A percentile compares a stretch with the other conserved stretches of the same genome.
Evolutionary conservation across 108 stramenopile species (phyloP).

Genomic region (Nitzschia putrida): DNA sequence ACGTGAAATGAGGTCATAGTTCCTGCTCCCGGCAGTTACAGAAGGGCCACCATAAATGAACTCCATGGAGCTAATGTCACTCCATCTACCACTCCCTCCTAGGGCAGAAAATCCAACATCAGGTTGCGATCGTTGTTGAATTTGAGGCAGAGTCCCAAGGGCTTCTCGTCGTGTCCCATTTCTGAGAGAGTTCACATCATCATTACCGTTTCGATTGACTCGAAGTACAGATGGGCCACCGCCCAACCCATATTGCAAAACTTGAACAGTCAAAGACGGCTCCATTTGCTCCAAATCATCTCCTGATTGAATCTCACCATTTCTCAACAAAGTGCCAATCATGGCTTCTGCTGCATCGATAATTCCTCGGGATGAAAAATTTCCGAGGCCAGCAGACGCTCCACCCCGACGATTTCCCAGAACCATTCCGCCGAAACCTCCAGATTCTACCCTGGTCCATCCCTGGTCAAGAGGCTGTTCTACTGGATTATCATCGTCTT

Average conservation of each 20-base stretch:
- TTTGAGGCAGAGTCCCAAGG: slow-evolving; percentile 44
- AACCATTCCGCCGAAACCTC: slow-evolving; percentile 55
- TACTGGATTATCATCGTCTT: slow-evolving; percentile 17
- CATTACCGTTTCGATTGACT: not conserved
- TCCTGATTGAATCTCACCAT: slow-evolving; percentile 49
- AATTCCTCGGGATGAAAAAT: slow-evolving; percentile 27
- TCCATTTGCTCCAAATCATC: slow-evolving; percentile 71
- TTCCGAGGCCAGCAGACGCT: slow-evolving; percentile 18
- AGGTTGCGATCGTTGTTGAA: slow-evolving; percentile 62
- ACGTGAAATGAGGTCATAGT: slow-evolving; percentile 46
- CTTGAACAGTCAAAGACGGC: slow-evolving; percentile 68
- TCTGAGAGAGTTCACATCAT: not conserved
- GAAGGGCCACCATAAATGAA: slow-evolving; percentile 72
- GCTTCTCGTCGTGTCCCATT: not conserved
- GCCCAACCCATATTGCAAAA: slow-evolving; percentile 33
- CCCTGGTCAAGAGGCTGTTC: slow-evolving; percentile 14
- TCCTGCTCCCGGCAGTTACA: slow-evolving; percentile 56
- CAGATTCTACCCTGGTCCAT: slow-evolving; percentile 76
- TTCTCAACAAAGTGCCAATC: slow-evolving; percentile 69
- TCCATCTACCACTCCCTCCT: slow-evolving; percentile 39
- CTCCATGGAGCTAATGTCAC: slow-evolving; percentile 66
- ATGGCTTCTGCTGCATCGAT: slow-evolving; percentile 77
- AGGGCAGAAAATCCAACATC: slow-evolving; percentile 59
- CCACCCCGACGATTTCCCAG: slow-evolving; percentile 27
- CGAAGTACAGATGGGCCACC: not conserved